Conservation (phyloP, 306 rosid genomes). For the Begonia peltatifolia region DNA sequence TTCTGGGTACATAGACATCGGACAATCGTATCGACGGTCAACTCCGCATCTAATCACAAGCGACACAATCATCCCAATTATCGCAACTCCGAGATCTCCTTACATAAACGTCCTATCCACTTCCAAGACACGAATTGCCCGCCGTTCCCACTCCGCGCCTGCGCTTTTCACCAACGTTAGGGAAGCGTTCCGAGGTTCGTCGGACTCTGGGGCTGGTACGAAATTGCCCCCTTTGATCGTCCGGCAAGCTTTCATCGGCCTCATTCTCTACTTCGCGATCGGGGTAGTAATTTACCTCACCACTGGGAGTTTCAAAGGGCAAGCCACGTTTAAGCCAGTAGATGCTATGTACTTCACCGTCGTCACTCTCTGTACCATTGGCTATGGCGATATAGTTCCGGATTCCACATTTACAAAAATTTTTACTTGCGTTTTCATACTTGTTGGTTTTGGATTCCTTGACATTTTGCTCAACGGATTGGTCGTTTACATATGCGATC, state of each 20-base stretch:
- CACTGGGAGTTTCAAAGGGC: constrained; percentile 40
- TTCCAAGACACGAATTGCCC: constrained; percentile 19
- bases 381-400: constrained; percentile 74
- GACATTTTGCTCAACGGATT: constrained; percentile 64
- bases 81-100: constrained; percentile 21
- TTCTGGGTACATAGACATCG: constrained; percentile 17
- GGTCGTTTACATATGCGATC: constrained; percentile 54
- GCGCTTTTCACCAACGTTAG: constrained; percentile 18
- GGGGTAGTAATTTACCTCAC: constrained; percentile 66
- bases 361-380: constrained; percentile 83
- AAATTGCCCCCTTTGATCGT: constrained; percentile 33
- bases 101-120: constrained; percentile 30
- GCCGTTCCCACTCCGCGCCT: constrained; percentile 51
- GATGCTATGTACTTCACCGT: constrained; percentile 78
- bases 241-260: constrained; percentile 44
- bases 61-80: constrained; percentile 23
- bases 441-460: constrained; percentile 72
- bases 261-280: constrained; percentile 33
- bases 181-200: constrained; percentile 10
- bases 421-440: constrained; percentile 58
- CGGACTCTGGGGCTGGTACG: constrained; percentile 8
- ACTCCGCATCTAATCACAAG: constrained; percentile 14
- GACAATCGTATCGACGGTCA: constrained; percentile 12
- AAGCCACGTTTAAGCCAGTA: constrained; percentile 51
- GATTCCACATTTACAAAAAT: constrained; percentile 34